Base-by-base conservation (phyloP, 2,329 filamentous ascomycete genomes). In the Clarireedia monteithiana region DNA sequence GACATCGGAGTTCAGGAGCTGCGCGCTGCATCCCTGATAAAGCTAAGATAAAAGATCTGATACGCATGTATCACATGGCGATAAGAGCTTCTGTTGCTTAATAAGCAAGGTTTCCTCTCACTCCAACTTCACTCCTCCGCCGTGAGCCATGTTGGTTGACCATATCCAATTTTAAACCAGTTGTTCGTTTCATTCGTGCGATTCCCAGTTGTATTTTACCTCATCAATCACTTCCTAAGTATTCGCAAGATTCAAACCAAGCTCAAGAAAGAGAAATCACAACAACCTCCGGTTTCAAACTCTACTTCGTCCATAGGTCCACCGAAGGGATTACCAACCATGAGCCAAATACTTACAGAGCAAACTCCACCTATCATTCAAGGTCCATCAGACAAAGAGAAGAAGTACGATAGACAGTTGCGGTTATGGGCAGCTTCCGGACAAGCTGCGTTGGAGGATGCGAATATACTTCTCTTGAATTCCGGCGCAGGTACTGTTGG, bases 401-500 rank as follows among this genome's bases (percentile, higher is more conserved):
- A 80, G 64, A 95, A 89, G 69, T 99, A 99, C 74, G 94, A 99
- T 71, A 85, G 94, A 53, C 94, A 99, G 73, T 83, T 99, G 42
- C 86, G 95, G 53, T 77, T 99, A 14, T 99, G 94, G 94, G 95
- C 91, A 59, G 91, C 92, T 44, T 89, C 83, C 50, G 94, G 94
- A 17, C 94, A 99, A 70, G 81, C 86, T 63, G 92, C 91, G 15
- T 79, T 99, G 2, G 95, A 99, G 71, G 84, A 90, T 56, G 89
- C 94, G 23, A 88, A 95, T 63, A 85, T 99, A n/a, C 81, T 97
- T 12, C 79, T 99, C 5, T 76, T 99, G 59, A 96, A 96, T 72
- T 89, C 87, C 0, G 88, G 90, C 2, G 74, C 86, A n/a, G 92
- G 92, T 9, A 88, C 91, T 2, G 88, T 91, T 36, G 94, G 91